A percentile compares a stretch with the other conserved stretches of the same genome.
Evolutionary conservation across 768 basidiomycete genomes (phyloP).

Genomic region (Suillus americanus): DNA sequence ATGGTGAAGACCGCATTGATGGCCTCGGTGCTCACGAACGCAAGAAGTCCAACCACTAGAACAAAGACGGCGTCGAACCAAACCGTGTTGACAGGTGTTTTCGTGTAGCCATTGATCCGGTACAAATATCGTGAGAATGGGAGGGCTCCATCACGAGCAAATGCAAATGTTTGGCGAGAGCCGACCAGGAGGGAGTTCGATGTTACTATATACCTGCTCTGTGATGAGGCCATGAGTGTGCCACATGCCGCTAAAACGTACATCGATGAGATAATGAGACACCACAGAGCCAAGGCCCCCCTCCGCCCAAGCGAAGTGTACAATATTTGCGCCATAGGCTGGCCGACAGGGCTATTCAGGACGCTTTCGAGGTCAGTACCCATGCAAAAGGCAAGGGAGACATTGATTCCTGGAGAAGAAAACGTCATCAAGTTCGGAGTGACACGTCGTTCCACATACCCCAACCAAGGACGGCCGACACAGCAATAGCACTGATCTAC

Average conservation of each 20-base stretch:
- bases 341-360: neutral
- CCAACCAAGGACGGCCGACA: neutral
- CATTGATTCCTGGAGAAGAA: neutral
- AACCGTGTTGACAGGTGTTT: neutral
- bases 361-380: neutral
- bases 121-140: neutral
- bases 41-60: neutral
- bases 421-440: neutral
- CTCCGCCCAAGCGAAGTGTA: neutral
- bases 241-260: neutral
- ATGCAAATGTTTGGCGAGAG: slow-evolving; percentile 2
- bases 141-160: neutral
- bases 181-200: slow-evolving; percentile 1
- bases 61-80: neutral
- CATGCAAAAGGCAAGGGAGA: slow-evolving; percentile 1
- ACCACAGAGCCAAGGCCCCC: neutral
- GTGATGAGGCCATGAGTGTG: neutral
- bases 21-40: neutral
- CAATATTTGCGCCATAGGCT: neutral
- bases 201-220: neutral
- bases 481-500: neutral
- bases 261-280: neutral
- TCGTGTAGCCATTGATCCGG: neutral
- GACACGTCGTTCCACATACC: neutral
- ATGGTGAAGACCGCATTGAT: neutral